Evolutionary conservation across 805 yeast genomes (phyloP).

Genomic region (Candida dajiaensis): DNA sequence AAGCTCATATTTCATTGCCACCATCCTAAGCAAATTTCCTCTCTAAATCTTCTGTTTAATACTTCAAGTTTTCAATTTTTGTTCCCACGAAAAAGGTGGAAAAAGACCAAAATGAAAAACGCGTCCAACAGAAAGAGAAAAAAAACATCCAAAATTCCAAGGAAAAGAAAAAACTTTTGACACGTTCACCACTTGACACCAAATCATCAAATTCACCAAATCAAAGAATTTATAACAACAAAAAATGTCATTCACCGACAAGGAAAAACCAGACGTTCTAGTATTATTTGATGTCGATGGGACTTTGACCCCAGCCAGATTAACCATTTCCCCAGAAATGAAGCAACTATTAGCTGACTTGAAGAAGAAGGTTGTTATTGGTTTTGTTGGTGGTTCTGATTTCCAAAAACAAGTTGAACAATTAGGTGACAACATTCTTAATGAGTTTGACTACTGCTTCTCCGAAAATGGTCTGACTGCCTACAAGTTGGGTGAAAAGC

Average conservation of each 20-base stretch:
- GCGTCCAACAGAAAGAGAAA: no score
- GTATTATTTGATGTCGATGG: conserved; percentile 98
- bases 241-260: conserved; percentile 57
- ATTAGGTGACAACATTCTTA: conserved; percentile 72
- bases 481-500: conserved; percentile 80
- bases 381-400: conserved; percentile 98
- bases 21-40: no score
- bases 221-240: no score
- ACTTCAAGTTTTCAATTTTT: no score
- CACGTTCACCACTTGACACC: not conserved
- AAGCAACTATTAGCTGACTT: conserved; percentile 60
- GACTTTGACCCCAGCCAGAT: conserved; percentile 96
- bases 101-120: no score
- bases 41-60: no score
- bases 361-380: conserved; percentile 90
- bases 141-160: no score
- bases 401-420: conserved; percentile 93
- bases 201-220: no score
- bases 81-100: no score
- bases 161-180: not conserved
- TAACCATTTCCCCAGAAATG: conserved; percentile 71
- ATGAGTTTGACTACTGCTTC: conserved; percentile 91
- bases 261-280: conserved; percentile 78
- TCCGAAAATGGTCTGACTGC: conserved; percentile 98
- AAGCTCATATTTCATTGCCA: no score